Percentiles rank a stretch among this genome's conserved stretches.
Evolutionary conservation across 2,329 filamentous ascomycete genomes (phyloP).

Genomic region (Graphiopsis chlorocephala): DNA sequence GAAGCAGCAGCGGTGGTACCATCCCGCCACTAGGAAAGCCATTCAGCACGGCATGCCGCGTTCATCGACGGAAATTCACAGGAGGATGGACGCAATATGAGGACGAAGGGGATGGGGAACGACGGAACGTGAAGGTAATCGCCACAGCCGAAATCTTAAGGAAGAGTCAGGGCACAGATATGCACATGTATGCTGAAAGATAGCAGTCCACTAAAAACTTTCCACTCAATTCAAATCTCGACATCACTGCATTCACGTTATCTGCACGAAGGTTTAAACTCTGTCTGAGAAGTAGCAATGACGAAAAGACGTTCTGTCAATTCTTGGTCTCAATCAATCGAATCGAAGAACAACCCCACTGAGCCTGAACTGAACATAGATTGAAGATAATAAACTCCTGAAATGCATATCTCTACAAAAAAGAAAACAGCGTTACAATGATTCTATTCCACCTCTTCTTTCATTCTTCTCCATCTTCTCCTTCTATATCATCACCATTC

Average conservation of each 20-base stretch:
- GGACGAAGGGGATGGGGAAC: background rate
- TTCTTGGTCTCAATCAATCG: background rate
- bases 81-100: background rate
- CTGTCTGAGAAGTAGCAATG: background rate
- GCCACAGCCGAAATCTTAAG: background rate
- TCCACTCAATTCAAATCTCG: too few relatives aligned
- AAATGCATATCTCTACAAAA: slow-evolving; percentile 2
- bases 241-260: too few relatives aligned
- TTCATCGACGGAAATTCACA: background rate
- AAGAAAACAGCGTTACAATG: background rate
- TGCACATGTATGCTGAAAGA: too few relatives aligned
- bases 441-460: background rate
- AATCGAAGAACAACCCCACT: background rate
- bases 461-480: background rate
- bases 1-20: background rate
- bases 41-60: background rate
- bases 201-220: too few relatives aligned
- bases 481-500: background rate
- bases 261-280: too few relatives aligned
- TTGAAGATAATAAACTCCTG: background rate
- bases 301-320: background rate
- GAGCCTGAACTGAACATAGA: background rate
- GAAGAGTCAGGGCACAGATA: too few relatives aligned
- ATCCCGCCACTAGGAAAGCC: too few relatives aligned
- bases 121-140: too few relatives aligned